Evolutionary conservation across 495 filamentous ascomycete species (phyloP).

Genomic region (Terfezia claveryi): DNA sequence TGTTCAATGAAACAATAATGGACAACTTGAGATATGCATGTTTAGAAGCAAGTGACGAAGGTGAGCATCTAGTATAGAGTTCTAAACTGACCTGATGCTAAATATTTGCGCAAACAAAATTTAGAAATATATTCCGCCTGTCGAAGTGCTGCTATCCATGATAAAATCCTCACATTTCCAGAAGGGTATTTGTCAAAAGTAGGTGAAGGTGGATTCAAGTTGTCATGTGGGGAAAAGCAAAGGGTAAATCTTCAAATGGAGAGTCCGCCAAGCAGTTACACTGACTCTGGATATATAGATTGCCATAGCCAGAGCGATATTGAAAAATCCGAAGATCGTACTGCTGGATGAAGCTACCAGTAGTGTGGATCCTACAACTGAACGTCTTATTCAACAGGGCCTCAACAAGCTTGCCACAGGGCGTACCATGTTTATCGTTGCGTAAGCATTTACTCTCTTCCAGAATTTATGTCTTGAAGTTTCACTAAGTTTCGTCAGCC

Average conservation of each 20-base stretch:
- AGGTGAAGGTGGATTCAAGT: slow-evolving; percentile 28
- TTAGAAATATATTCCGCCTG: slow-evolving; percentile 46
- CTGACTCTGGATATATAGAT: slow-evolving; percentile 5
- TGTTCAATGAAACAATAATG: slow-evolving; percentile 55
- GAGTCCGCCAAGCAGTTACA: slow-evolving; percentile 1
- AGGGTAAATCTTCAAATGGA: slow-evolving; percentile 24
- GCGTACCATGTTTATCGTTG: slow-evolving; percentile 40
- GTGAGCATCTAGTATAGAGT: slow-evolving; percentile 4
- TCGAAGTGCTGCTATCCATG: slow-evolving; percentile 43
- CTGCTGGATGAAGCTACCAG: slow-evolving; percentile 35
- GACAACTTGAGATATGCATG: slow-evolving; percentile 52
- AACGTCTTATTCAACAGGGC: slow-evolving; percentile 48
- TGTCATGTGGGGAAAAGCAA: slow-evolving; percentile 57
- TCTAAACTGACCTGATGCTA: background rate
- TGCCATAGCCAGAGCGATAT: slow-evolving; percentile 44
- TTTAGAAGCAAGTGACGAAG: slow-evolving; percentile 33
- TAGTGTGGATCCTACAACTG: slow-evolving; percentile 36
- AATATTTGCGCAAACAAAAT: background rate
- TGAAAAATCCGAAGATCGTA: slow-evolving; percentile 29
- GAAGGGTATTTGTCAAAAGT: slow-evolving; percentile 31
- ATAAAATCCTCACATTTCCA: slow-evolving; percentile 43
- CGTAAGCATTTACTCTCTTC: slow-evolving; percentile 23
- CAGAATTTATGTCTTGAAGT: background rate
- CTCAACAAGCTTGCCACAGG: slow-evolving; percentile 33
- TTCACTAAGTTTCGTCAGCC: slow-evolving; percentile 11